A percentile compares a stretch with the other conserved stretches of the same genome.
Evolutionary conservation across 2,329 filamentous ascomycete species (phyloP).

Genomic region (Alternaria metachromatica): DNA sequence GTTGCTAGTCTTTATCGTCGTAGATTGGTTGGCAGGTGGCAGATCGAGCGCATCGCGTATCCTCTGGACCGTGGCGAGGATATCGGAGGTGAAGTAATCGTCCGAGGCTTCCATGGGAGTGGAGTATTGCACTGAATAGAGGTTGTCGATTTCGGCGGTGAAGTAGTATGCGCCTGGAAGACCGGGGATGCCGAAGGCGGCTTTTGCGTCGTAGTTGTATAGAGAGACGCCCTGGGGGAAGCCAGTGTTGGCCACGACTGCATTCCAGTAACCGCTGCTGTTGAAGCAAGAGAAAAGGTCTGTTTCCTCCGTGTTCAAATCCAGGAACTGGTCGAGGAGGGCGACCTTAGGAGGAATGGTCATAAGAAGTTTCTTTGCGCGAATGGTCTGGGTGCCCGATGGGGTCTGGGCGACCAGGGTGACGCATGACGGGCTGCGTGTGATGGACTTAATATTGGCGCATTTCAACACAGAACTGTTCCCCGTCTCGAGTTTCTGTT

Average conservation of each 20-base stretch:
- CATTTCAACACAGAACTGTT: neutral
- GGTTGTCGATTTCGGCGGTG: neutral
- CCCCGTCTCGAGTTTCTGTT: neutral
- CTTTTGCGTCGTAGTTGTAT: neutral
- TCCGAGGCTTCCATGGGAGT: neutral
- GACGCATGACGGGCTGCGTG: neutral
- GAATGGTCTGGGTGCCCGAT: neutral
- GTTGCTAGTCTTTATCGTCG: neutral
- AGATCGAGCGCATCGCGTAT: neutral
- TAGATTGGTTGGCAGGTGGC: neutral
- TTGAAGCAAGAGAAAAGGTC: neutral
- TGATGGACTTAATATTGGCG: neutral
- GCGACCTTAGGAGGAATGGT: neutral
- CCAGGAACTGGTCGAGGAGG: neutral
- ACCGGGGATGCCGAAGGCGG: neutral
- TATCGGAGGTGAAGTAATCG: neutral
- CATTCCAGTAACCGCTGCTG: neutral
- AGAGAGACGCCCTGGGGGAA: neutral
- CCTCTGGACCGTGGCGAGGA: neutral
- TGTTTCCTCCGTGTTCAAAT: neutral
- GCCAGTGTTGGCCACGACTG: neutral
- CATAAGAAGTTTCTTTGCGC: neutral
- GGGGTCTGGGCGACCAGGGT: neutral
- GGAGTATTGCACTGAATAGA: neutral
- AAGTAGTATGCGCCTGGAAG: neutral